phyloP scores from a whole-genome alignment of 805 yeast genomes.

The Metschnikowia cubensis region DNA sequence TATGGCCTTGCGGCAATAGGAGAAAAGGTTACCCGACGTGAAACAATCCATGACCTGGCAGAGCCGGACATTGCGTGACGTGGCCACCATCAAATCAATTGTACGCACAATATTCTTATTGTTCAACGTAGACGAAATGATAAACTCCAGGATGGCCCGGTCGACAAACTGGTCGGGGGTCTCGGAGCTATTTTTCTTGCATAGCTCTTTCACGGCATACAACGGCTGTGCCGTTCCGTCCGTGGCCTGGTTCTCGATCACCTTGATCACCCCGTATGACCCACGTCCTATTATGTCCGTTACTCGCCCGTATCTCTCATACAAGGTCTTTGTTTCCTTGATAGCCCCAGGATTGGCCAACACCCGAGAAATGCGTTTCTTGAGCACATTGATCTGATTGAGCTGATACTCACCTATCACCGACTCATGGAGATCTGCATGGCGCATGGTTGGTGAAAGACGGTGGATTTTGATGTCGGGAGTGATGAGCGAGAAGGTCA shows the following conservation, averaged over 20 bases:
- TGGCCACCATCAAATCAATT: constrained; percentile 61
- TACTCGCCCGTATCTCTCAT: constrained; percentile 32
- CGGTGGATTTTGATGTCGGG: constrained; percentile 21
- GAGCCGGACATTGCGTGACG: constrained; percentile 20
- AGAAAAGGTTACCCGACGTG: constrained; percentile 34
- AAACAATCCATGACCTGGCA: constrained; percentile 39
- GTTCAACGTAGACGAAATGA: constrained; percentile 73
- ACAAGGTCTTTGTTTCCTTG: constrained; percentile 23
- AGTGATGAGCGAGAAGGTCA: constrained; percentile 29
- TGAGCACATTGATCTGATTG: constrained; percentile 21
- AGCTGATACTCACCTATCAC: constrained; percentile 30
- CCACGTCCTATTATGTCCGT: constrained; percentile 41
- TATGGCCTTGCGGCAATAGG: constrained; percentile 22
- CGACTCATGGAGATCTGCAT: constrained; percentile 19
- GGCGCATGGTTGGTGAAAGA: constrained; percentile 21
- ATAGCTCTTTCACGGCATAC: constrained; percentile 35
- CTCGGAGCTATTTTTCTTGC: constrained; percentile 20
- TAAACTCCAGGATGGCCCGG: constrained; percentile 85
- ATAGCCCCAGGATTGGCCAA: constrained; percentile 13
- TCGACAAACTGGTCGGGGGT: constrained; percentile 49
- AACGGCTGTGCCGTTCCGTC: constrained; percentile 7
- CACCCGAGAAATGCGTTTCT: constrained; percentile 15
- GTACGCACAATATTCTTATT: constrained; percentile 76
- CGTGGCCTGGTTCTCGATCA: constrained; percentile 25
- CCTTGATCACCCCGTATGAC: constrained; percentile 45